These are phyloP conservation scores for Annulohypoxylon moriforme DNA, from an alignment of 495 filamentous ascomycete species.

Conservation along the genomic window DNA sequence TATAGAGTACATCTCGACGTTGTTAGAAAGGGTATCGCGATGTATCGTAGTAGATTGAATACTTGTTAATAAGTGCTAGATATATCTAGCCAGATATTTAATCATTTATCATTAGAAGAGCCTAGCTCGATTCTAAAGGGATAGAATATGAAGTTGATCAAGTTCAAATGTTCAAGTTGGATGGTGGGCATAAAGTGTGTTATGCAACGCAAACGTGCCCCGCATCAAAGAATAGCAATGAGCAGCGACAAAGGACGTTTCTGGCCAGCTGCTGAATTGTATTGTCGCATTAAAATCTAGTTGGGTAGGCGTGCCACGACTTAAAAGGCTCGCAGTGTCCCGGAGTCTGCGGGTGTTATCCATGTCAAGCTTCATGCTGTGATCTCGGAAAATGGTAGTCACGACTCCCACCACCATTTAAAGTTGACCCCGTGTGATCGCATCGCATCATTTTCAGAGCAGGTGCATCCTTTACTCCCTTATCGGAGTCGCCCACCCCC, in stretches of 20 bases:
- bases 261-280: not conserved
- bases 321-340: constrained; percentile 14
- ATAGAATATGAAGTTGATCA: not conserved
- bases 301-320: constrained; percentile 31
- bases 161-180: constrained; percentile 3
- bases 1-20: constrained; percentile 36
- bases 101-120: constrained; percentile 10
- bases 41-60: not conserved
- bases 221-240: constrained; percentile 33
- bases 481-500: constrained; percentile 37
- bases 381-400: not conserved
- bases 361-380: constrained; percentile 31
- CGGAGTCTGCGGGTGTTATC: constrained; percentile 41
- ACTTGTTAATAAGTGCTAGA: not conserved
- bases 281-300: constrained; percentile 14
- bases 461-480: constrained; percentile 27
- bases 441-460: constrained; percentile 35
- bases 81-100: not conserved
- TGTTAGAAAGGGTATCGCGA: not conserved
- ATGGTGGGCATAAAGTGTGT: constrained; percentile 12
- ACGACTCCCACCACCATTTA: constrained; percentile 26
- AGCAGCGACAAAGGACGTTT: constrained; percentile 10
- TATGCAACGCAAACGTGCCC: constrained; percentile 21
- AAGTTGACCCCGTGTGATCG: constrained; percentile 44
- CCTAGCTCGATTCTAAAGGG: constrained; percentile 18